A percentile compares a stretch with the other conserved stretches of the same genome.
phyloP scores from a whole-genome alignment of 208 protist species.

The Wallacemonas sp. region DNA sequence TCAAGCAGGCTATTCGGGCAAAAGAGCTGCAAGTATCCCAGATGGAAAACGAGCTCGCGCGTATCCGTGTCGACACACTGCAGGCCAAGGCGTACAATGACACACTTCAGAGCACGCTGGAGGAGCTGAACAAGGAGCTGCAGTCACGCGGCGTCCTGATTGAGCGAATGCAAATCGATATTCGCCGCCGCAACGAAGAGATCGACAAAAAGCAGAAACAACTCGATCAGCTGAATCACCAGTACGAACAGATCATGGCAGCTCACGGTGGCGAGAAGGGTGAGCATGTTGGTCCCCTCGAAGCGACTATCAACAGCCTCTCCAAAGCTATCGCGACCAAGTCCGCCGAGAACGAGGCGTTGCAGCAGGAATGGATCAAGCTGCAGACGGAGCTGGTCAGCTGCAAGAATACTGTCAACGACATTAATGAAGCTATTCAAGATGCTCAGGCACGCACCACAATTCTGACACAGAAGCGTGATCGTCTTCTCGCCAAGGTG shows the following conservation, averaged over 20 bases:
- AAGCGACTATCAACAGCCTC: conserved; percentile 95
- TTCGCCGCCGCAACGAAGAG: conserved; percentile 93
- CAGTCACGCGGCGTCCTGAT: conserved; percentile 89
- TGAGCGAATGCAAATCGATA: conserved; percentile 95
- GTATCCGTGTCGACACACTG: conserved; percentile 94
- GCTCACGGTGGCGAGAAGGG: conserved; percentile 66
- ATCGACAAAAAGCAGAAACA: conserved; percentile 97
- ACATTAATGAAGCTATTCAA: conserved; percentile 86
- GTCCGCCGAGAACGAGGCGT: conserved; percentile 86
- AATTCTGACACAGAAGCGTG: conserved; percentile 90
- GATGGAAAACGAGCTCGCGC: conserved; percentile 95
- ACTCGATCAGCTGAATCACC: conserved; percentile 95
- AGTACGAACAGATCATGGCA: conserved; percentile 88
- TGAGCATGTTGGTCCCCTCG: conserved; percentile 93
- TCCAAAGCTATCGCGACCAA: conserved; percentile 91
- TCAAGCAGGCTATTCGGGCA: conserved; percentile 85
- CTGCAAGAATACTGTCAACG: conserved; percentile 88
- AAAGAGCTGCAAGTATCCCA: conserved; percentile 94
- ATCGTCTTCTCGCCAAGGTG: conserved; percentile 82
- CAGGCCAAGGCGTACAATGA: conserved; percentile 94
- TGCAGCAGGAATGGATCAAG: conserved; percentile 96
- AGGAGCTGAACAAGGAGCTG: conserved; percentile 91
- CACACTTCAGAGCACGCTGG: conserved; percentile 81
- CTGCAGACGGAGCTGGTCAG: conserved; percentile 94
- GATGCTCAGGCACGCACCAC: conserved; percentile 85